These are phyloP conservation scores for Aspergillus bertholletiae DNA, from an alignment of 495 filamentous ascomycete species.

Conservation along the genomic window DNA sequence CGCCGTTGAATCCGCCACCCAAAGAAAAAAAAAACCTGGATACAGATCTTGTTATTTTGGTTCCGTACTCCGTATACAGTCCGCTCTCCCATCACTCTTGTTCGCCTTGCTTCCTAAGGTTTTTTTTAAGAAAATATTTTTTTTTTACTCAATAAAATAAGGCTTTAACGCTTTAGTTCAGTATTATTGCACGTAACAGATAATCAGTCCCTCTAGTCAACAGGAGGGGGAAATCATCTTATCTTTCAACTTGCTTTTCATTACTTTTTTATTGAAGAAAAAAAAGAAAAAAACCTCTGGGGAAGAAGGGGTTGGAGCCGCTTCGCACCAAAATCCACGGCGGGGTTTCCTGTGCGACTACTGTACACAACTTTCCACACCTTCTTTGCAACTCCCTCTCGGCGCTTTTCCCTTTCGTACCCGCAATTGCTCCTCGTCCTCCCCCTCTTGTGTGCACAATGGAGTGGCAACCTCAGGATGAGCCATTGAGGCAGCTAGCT, in stretches of 20 bases:
- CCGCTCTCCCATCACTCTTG: not conserved
- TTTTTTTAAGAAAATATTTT: not conserved
- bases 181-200: too few species aligned
- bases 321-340: slow-evolving; percentile 1
- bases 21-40: not conserved
- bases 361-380: slow-evolving; percentile 1
- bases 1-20: not conserved
- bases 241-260: not conserved
- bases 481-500: slow-evolving; percentile 82
- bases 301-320: slow-evolving; percentile 1
- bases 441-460: slow-evolving; percentile 43
- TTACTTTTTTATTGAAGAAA: not conserved
- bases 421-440: not conserved
- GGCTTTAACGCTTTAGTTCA: too few species aligned
- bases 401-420: slow-evolving; percentile 3
- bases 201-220: too few species aligned
- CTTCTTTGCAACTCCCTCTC: slow-evolving; percentile 3
- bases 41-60: not conserved
- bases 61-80: too few species aligned
- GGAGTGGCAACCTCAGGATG: slow-evolving; percentile 90
- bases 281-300: not conserved
- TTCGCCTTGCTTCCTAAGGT: not conserved
- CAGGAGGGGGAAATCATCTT: not conserved
- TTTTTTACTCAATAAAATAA: too few species aligned
- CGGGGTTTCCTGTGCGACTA: slow-evolving; percentile 4